Evolutionary conservation across 176 grass and related monocot genomes (phyloP).

Genomic region (Rhynchospora pubera): DNA sequence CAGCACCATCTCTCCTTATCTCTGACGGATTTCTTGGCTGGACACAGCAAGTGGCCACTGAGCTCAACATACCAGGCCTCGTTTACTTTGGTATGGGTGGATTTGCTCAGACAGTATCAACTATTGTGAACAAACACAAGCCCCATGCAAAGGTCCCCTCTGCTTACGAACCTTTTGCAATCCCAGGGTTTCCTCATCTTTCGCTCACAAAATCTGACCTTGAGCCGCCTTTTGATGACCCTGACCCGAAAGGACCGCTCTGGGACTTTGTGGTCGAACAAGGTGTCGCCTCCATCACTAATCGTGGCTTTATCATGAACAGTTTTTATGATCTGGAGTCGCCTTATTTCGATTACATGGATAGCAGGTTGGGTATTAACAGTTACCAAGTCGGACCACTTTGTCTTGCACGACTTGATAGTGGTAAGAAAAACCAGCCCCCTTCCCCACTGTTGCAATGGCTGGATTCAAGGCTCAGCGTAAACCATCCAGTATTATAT

Average conservation of each 20-base stretch:
- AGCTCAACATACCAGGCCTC: constrained; percentile 29
- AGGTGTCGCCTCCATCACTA: fast-evolving
- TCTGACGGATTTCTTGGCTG: constrained; percentile 43
- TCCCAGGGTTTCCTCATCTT: constrained; percentile 21
- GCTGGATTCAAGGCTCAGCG: constrained; percentile 33
- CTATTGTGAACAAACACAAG: neutral
- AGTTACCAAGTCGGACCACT: constrained; percentile 42
- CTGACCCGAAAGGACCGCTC: constrained; percentile 24
- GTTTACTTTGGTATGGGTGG: constrained; percentile 28
- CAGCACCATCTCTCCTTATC: constrained; percentile 33
- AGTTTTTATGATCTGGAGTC: constrained; percentile 45
- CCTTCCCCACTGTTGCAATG: neutral
- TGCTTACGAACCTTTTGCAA: constrained; percentile 26
- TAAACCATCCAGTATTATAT: constrained; percentile 39
- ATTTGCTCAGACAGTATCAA: neutral
- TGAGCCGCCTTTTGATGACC: constrained; percentile 30
- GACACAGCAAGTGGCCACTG: constrained; percentile 26
- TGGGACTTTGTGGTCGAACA: constrained; percentile 28
- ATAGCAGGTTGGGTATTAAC: neutral
- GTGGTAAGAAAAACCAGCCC: neutral
- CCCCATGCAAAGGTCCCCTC: constrained; percentile 28
- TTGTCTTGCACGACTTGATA: constrained; percentile 13
- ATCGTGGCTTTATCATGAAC: constrained; percentile 30
- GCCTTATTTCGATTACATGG: constrained; percentile 27
- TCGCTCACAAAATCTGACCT: constrained; percentile 32